Percentiles rank a stretch among this genome's conserved stretches.
Conservation (phyloP, 2,329 filamentous ascomycete genomes). For the Ilyonectria sp. region DNA sequence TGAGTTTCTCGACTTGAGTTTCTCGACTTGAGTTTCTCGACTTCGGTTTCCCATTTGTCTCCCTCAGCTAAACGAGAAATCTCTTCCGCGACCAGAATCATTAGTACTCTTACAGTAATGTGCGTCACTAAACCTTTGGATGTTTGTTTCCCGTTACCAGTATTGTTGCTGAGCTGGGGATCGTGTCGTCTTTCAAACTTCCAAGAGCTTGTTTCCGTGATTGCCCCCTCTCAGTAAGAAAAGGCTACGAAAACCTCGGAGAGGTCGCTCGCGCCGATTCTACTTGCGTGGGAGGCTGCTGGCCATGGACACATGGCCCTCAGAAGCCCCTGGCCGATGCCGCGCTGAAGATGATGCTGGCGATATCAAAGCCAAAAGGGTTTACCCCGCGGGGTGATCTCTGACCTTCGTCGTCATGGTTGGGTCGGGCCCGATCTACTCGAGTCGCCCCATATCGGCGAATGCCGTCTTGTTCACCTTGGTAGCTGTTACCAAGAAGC, state of each 20-base stretch:
- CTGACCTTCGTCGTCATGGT: conserved; percentile 33
- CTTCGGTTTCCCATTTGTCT: neutral
- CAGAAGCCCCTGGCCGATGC: neutral
- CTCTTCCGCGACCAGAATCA: neutral
- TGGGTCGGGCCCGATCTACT: conserved; percentile 8
- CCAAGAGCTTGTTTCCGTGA: no score
- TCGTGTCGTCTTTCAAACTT: no score
- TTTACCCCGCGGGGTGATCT: neutral
- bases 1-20: neutral
- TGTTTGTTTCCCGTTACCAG: no score
- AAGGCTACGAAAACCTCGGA: no score
- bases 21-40: neutral
- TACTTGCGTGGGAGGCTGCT: no score
- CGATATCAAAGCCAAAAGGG: conserved; percentile 21
- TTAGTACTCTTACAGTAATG: no score
- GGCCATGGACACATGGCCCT: no score
- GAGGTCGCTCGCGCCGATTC: no score
- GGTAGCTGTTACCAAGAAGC: conserved; percentile 21
- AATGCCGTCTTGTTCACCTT: neutral
- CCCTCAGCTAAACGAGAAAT: neutral
- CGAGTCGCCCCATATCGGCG: conserved; percentile 5
- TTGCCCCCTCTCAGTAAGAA: no score
- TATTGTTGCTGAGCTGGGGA: no score
- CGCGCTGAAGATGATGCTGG: neutral
- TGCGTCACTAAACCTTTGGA: no score